These are phyloP conservation scores for Carex kokanica DNA, from an alignment of 176 grass and related monocot species.

Conservation along the genomic window DNA sequence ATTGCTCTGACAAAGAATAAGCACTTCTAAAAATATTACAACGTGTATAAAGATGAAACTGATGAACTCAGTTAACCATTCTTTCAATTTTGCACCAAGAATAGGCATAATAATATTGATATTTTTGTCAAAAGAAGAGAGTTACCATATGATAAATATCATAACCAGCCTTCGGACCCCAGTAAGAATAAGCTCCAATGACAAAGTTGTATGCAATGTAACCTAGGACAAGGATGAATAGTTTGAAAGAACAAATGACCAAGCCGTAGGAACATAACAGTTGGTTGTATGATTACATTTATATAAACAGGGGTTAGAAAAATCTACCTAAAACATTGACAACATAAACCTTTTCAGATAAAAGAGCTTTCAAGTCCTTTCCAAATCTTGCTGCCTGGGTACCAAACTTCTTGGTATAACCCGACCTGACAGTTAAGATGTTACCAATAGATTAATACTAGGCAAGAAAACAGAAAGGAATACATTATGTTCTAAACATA, in stretches of 20 bases:
- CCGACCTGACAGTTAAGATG: conserved; percentile 42
- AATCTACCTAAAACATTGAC: conserved; percentile 69
- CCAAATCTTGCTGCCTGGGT: conserved; percentile 55
- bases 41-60: not conserved
- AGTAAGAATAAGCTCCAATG: conserved; percentile 98
- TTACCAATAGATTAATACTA: conserved; percentile 22
- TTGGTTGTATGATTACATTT: not conserved
- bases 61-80: conserved; percentile 2
- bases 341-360: conserved; percentile 70
- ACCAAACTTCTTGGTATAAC: conserved; percentile 42
- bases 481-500: conserved; percentile 9
- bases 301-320: not conserved
- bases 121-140: not conserved
- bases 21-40: conserved; percentile 27
- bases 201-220: conserved; percentile 97
- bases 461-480: conserved; percentile 27
- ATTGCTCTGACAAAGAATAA: conserved; percentile 59
- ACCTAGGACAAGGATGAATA: conserved; percentile 41
- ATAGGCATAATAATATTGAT: conserved; percentile 10
- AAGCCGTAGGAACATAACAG: not conserved
- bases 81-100: conserved; percentile 19
- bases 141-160: conserved; percentile 94
- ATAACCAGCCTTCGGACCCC: conserved; percentile 93
- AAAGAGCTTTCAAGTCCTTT: conserved; percentile 79
- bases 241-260: conserved; percentile 15